A percentile compares a stretch with the other conserved stretches of the same genome.
Evolutionary conservation across 495 filamentous ascomycete species (phyloP).

Genomic region (Xylaria longipes): DNA sequence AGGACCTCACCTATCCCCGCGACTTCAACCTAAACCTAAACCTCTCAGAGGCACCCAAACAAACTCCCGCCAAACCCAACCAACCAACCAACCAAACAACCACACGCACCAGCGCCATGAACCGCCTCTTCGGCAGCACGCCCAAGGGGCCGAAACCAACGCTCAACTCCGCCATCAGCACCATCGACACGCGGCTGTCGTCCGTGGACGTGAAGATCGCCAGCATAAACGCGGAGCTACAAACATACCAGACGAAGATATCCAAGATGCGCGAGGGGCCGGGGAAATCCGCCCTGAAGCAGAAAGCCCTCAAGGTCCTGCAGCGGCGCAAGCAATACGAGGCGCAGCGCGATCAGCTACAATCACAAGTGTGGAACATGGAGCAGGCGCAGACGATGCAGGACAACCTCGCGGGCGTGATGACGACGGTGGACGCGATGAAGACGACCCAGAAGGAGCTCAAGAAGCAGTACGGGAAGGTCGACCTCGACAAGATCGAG

Average conservation of each 20-base stretch:
- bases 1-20: not conserved
- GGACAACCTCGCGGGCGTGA: constrained; percentile 97
- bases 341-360: constrained; percentile 89
- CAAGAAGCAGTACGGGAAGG: constrained; percentile 94
- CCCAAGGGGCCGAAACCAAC: constrained; percentile 90
- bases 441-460: constrained; percentile 94
- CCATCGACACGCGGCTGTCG: constrained; percentile 87
- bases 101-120: constrained; percentile 65
- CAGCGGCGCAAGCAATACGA: constrained; percentile 98
- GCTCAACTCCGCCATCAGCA: constrained; percentile 82
- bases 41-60: too few relatives aligned
- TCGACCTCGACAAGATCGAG: constrained; percentile 97
- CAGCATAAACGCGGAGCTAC: constrained; percentile 88
- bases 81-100: not conserved
- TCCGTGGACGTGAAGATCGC: constrained; percentile 95
- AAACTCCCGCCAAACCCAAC: not conserved
- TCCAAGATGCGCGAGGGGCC: constrained; percentile 95
- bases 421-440: constrained; percentile 98
- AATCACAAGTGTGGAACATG: constrained; percentile 98
- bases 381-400: constrained; percentile 99
- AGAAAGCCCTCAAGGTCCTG: constrained; percentile 94
- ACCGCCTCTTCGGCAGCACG: constrained; percentile 90
- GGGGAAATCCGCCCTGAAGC: constrained; percentile 88
- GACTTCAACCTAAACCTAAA: too few relatives aligned
- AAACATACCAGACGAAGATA: constrained; percentile 85